These are phyloP conservation scores for Kwoniella bestiolae DNA, from an alignment of 768 basidiomycete species.

Conservation along the genomic window DNA sequence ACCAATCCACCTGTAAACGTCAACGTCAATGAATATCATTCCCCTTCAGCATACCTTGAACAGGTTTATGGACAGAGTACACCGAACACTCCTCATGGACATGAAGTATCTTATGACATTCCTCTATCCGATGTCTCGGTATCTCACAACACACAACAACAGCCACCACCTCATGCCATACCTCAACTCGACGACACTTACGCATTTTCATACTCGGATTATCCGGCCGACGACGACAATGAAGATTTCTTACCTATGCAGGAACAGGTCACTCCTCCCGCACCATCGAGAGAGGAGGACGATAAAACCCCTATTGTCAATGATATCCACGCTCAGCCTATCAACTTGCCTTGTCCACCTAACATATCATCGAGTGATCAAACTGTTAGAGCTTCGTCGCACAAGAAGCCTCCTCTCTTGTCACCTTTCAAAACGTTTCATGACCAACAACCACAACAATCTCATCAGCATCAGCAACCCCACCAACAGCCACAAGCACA, in stretches of 20 bases:
- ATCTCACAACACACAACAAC: conserved; percentile 3
- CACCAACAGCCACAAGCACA: conserved; percentile 2
- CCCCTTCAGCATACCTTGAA: conserved; percentile 19
- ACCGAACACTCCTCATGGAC: conserved; percentile 19
- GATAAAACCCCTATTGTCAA: conserved; percentile 43
- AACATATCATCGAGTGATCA: conserved; percentile 9
- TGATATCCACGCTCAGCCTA: conserved; percentile 28
- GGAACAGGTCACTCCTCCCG: conserved; percentile 32
- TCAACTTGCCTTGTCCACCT: conserved; percentile 33
- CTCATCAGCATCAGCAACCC: too few species aligned
- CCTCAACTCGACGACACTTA: conserved; percentile 19
- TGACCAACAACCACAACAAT: conserved; percentile 8
- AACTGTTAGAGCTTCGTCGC: conserved; percentile 10
- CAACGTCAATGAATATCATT: neutral
- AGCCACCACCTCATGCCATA: conserved; percentile 16
- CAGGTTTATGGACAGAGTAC: conserved; percentile 6
- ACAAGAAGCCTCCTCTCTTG: conserved; percentile 33
- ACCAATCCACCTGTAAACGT: too few species aligned
- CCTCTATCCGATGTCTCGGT: conserved; percentile 12
- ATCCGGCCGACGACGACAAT: conserved; percentile 9
- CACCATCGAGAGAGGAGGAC: conserved; percentile 23
- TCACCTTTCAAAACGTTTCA: conserved; percentile 38
- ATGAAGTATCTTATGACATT: conserved; percentile 14
- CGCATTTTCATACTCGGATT: conserved; percentile 19
- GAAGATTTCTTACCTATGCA: conserved; percentile 16